Evolutionary conservation across 139 green algal genomes (phyloP), one percentile per base, ranked within the genome.

Genomic region (Closterium sp.): DNA sequence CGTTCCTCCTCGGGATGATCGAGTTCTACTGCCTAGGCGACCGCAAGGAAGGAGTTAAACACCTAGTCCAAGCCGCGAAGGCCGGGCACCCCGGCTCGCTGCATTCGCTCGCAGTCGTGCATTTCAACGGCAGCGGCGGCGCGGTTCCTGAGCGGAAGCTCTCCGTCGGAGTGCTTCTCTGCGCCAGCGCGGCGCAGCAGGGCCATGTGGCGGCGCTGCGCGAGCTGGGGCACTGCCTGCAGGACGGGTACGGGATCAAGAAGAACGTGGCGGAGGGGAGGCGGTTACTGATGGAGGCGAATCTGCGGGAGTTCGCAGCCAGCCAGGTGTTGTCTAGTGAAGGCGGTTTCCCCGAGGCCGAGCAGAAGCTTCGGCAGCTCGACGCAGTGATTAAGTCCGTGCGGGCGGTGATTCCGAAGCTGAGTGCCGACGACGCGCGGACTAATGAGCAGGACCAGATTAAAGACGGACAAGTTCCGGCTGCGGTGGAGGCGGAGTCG

Each of bases 141-240:
- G 83, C 83, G n/a, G n/a, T 33, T 23, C n/a, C 30, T 28, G 55
- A 94, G 25, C 34, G 35, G 28, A 89, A 94, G 19, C 88, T 94
- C 0, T 38, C 81, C 3, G 35, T 36, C 28, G 91, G 91, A 0
- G 91, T 94, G n/a, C 34, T 89, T 28, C 43, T 94, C 19, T 94
- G 91, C 83, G 88, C 88, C 25, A 91, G 84, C 28, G 91, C 91
- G 10, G 91, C 91, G 89, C 83, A 86, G 87, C 83, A 86, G 31
- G 89, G 89, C 35, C 76, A 88, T 33, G 43, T 88, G 43, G 89
- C 43, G 19, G 92, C 92, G 33, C n/a, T 93, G 19, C 83, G 92
- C 2, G 92, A 94, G 85, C 86, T 93, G 5, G 92, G 89, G 33
- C 92, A 94, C 92, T 94, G 92, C 87, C 90, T 94, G 34, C 69